Base-by-base conservation (phyloP, 805 yeast species). In the Millerozyma miso region DNA sequence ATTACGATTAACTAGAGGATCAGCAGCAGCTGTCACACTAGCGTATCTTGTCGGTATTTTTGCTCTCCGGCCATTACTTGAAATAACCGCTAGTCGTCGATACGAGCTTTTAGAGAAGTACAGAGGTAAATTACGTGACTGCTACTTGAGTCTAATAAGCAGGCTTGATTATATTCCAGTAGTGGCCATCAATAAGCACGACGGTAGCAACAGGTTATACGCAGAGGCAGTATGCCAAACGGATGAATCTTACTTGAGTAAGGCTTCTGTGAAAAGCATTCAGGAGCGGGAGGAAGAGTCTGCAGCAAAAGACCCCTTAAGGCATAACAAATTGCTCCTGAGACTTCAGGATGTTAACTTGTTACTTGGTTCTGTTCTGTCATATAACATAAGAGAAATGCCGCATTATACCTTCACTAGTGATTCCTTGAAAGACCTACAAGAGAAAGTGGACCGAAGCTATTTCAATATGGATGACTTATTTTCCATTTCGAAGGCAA, bases 221-320 rank as follows among this genome's bases (percentile, higher is more conserved):
- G 60, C 69, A 3, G 75, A 70, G 43, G 64, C 68, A 3, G 58
- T 70, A 4, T 52, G 60, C 33, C 75, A 70, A 47, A 69, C 75
- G 2, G 59, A 54, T 10, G 58, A 56, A 19, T 56, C 63, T 31
- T 50, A 45, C 23, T 40, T 56, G 32, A 46, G 41, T 3, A 44
- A 45, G n/a, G 40, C 38, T 3, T 23, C 33, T 19, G 33, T 38
- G 15, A 33, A 42, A 13, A 36, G 49, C 3, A 42, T 47, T 8
- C 47, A 53, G 23, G 53, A 53, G 17, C 37, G 45, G 31, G 52
- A 47, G 2, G 56, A 55, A 14, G 54, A 55, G 18, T 47, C 42
- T 16, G 33, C 43, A 10, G 44, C 44, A 4, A 41, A 35, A 0
- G 73, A 67, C 43, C 53, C 54, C 23, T 49, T 68, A 18, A 55